Conservation (phyloP, 202 grass and related monocot genomes). For the Thinopyrum obtusiflorum region DNA sequence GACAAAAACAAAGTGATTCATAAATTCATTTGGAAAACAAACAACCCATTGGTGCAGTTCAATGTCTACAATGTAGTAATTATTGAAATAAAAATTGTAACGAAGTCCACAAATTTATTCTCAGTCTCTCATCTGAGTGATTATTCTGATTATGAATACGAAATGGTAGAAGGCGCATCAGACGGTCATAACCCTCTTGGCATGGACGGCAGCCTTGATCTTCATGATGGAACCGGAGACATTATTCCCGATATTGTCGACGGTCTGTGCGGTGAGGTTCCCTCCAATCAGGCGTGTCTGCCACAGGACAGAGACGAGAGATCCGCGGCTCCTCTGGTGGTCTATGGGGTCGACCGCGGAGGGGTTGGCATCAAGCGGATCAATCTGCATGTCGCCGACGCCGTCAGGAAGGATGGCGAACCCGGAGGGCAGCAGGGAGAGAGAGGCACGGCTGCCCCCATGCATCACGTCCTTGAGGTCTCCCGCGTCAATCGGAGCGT, state of each 20-base stretch:
- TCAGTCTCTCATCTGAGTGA: not conserved
- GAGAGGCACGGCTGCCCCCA: conserved; percentile 26
- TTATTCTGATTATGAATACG: not conserved
- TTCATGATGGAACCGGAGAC: not conserved
- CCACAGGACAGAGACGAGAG: conserved; percentile 41
- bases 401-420: conserved; percentile 75
- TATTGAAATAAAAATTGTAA: not conserved
- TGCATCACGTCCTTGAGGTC: conserved; percentile 43
- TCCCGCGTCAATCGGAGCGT: conserved; percentile 35
- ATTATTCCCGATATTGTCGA: not conserved
- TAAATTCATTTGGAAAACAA: not conserved
- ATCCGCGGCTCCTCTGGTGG: not conserved
- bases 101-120: not conserved
- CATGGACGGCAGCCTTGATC: not conserved
- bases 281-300: too few relatives aligned
- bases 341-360: not conserved
- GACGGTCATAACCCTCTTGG: not conserved
- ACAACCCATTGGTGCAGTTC: not conserved
- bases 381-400: not conserved
- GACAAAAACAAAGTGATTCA: not conserved
- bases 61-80: not conserved
- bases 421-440: conserved; percentile 56
- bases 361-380: not conserved
- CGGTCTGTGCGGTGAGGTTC: not conserved
- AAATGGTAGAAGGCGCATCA: not conserved